These are phyloP conservation scores for Cucumis variabilis DNA, from an alignment of 331 rosid genomes.

Conservation along the genomic window DNA sequence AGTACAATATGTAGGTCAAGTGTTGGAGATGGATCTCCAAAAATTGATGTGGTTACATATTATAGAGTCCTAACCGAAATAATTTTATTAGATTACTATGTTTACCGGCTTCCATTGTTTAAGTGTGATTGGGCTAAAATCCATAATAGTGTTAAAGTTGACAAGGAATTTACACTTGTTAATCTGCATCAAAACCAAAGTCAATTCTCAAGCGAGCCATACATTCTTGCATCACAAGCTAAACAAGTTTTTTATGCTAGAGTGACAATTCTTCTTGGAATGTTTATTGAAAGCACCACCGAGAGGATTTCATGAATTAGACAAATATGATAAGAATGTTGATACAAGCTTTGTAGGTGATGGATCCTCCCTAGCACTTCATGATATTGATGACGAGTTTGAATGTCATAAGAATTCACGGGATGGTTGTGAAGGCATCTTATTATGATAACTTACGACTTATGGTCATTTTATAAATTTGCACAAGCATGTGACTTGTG, in stretches of 20 bases:
- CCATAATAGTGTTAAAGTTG: not conserved
- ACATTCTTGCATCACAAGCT: slow-evolving; percentile 22
- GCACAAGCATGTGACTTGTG: too few relatives aligned
- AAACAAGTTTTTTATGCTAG: slow-evolving; percentile 26
- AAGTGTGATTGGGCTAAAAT: slow-evolving; percentile 27
- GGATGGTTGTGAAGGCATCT: too few relatives aligned
- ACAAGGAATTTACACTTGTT: too few relatives aligned
- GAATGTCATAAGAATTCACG: too few relatives aligned
- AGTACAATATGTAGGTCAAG: not conserved
- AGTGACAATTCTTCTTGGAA: slow-evolving; percentile 14
- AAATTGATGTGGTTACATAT: not conserved
- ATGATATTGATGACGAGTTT: too few relatives aligned
- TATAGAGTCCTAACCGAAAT: slow-evolving; percentile 7
- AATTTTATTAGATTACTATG: not conserved
- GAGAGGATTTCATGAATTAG: too few relatives aligned
- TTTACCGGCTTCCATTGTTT: not conserved
- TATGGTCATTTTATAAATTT: too few relatives aligned
- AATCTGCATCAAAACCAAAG: not conserved
- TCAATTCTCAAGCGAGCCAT: slow-evolving; percentile 7
- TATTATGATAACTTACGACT: too few relatives aligned
- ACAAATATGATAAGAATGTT: too few relatives aligned
- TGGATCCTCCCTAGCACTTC: too few relatives aligned
- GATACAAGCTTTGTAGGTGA: too few relatives aligned
- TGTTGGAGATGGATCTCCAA: not conserved
- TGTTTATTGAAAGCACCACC: not conserved